A percentile compares a stretch with the other conserved stretches of the same genome.
phyloP scores from a whole-genome alignment of 2,329 filamentous ascomycete genomes.

The Epichloe festucae region DNA sequence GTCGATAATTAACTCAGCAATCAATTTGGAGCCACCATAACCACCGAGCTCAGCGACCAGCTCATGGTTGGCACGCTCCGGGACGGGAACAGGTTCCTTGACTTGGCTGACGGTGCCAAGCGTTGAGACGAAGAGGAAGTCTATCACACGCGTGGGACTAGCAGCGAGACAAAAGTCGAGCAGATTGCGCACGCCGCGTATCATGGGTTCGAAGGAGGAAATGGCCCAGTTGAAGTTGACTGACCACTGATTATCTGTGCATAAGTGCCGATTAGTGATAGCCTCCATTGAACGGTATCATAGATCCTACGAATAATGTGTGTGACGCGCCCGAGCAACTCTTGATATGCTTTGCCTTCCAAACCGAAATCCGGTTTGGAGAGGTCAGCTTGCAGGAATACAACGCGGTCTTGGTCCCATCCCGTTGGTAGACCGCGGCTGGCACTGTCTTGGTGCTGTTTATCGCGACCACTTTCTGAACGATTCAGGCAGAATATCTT shows the following conservation, averaged over 20 bases:
- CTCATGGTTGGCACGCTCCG: background rate
- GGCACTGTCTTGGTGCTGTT: background rate
- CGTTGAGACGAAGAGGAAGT: background rate
- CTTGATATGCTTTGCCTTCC: background rate
- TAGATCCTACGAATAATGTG: background rate
- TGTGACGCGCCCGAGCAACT: background rate
- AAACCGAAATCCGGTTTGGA: background rate
- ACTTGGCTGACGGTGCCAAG: background rate
- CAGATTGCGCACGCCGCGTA: background rate
- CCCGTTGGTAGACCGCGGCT: background rate
- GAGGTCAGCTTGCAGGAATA: background rate
- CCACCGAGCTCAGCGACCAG: background rate
- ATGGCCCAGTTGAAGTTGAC: slow-evolving; percentile 2
- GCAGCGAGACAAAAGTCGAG: background rate
- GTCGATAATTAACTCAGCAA: background rate
- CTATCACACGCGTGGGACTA: background rate
- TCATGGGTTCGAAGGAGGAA: slow-evolving; percentile 1
- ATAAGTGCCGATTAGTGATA: background rate
- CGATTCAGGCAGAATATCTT: background rate
- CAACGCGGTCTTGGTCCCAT: background rate
- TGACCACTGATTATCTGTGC: slow-evolving; percentile 2
- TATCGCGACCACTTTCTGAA: background rate
- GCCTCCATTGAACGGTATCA: background rate
- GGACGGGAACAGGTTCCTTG: background rate
- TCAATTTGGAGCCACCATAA: background rate